These are phyloP conservation scores for Solanum sejunctum DNA, from an alignment of 257 asterid genomes.

Conservation along the genomic window DNA sequence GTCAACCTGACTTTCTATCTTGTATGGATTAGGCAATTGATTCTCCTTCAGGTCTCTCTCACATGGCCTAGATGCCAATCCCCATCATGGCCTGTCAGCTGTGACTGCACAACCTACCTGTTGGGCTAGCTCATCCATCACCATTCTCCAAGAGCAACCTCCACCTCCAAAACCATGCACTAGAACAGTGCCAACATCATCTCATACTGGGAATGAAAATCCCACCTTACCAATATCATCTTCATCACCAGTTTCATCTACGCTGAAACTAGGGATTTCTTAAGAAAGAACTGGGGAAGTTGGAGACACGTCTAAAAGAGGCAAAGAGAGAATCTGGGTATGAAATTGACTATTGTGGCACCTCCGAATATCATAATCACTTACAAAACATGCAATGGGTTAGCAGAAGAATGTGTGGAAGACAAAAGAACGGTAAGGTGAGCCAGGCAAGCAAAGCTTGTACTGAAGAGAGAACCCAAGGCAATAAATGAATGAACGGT, in stretches of 20 bases:
- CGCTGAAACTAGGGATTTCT: slow-evolving; percentile 54
- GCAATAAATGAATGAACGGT: slow-evolving; percentile 65
- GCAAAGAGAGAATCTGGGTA: slow-evolving; percentile 52
- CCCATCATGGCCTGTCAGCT: slow-evolving; percentile 97
- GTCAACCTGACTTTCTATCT: slow-evolving; percentile 84
- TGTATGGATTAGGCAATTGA: slow-evolving; percentile 67
- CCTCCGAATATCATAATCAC: slow-evolving; percentile 48
- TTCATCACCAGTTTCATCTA: slow-evolving; percentile 37
- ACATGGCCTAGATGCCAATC: slow-evolving; percentile 80
- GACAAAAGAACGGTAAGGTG: slow-evolving; percentile 49
- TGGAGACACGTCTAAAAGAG: slow-evolving; percentile 55
- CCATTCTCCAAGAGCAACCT: slow-evolving; percentile 80
- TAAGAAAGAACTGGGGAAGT: slow-evolving; percentile 56
- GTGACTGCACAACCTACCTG: slow-evolving; percentile 73
- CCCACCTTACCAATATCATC: slow-evolving; percentile 33
- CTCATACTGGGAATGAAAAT: slow-evolving; percentile 22
- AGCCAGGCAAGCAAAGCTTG: slow-evolving; percentile 66
- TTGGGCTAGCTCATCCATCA: slow-evolving; percentile 52
- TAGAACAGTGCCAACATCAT: slow-evolving; percentile 68
- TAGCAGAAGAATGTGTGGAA: slow-evolving; percentile 39
- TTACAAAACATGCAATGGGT: slow-evolving; percentile 28
- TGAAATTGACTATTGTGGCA: slow-evolving; percentile 70
- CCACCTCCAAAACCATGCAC: slow-evolving; percentile 97
- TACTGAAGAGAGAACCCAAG: slow-evolving; percentile 73
- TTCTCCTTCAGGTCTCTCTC: slow-evolving; percentile 81